Conservation (phyloP, 805 yeast genomes). For the Tetrapisispora arboricola region DNA sequence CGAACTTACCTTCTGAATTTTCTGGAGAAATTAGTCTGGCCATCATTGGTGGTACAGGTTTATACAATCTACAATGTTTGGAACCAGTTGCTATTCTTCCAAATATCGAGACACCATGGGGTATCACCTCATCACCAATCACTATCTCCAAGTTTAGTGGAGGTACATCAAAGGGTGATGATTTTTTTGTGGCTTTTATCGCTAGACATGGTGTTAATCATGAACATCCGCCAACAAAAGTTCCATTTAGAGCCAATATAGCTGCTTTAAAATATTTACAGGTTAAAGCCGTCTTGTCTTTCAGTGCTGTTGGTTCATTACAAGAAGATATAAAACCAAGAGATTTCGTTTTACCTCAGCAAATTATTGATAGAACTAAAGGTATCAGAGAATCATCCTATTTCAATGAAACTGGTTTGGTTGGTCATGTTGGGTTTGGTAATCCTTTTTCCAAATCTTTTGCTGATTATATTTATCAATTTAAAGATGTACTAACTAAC, state of each 20-base stretch:
- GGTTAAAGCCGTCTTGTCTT: conserved; percentile 80
- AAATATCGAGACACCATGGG: conserved; percentile 91
- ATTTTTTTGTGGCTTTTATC: conserved; percentile 75
- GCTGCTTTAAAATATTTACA: conserved; percentile 89
- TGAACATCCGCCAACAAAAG: conserved; percentile 81
- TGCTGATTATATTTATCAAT: conserved; percentile 52
- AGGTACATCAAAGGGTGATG: conserved; percentile 32
- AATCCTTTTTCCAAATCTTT: conserved; percentile 84
- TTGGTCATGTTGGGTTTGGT: conserved; percentile 95
- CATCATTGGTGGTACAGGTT: conserved; percentile 97
- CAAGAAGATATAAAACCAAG: conserved; percentile 84
- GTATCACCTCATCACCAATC: conserved; percentile 87
- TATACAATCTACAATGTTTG: conserved; percentile 73
- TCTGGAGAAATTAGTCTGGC: conserved; percentile 53
- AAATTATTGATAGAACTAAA: conserved; percentile 92
- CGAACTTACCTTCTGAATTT: conserved; percentile 18
- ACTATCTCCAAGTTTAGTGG: conserved; percentile 65
- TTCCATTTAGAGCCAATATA: conserved; percentile 88
- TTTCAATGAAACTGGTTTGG: conserved; percentile 79
- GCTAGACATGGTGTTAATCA: conserved; percentile 93
- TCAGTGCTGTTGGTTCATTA: conserved; percentile 92
- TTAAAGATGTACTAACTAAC: conserved; percentile 47
- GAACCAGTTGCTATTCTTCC: conserved; percentile 73
- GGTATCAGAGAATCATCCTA: conserved; percentile 86
- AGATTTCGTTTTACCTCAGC: conserved; percentile 94